A percentile compares a stretch with the other conserved stretches of the same genome.
Evolutionary conservation across 805 yeast species (phyloP).

Genomic region (Spathaspora hagerdaliae): DNA sequence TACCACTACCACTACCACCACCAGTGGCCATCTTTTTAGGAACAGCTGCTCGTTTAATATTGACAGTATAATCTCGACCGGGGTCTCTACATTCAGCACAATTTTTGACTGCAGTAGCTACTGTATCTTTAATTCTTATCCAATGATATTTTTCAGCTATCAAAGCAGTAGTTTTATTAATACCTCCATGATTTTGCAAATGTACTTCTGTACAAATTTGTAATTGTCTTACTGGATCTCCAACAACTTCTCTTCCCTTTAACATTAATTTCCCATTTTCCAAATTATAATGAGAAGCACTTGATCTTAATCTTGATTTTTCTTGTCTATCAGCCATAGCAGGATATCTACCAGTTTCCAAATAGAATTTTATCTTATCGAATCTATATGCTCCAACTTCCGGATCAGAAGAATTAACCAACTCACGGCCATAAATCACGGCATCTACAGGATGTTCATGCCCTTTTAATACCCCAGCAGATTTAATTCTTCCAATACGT

Average conservation of each 20-base stretch:
- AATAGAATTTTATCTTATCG: slow-evolving; percentile 71
- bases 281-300: slow-evolving; percentile 72
- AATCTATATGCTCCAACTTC: slow-evolving; percentile 56
- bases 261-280: slow-evolving; percentile 69
- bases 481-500: slow-evolving; percentile 72
- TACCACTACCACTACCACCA: slow-evolving; percentile 3
- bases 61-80: slow-evolving; percentile 12
- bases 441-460: slow-evolving; percentile 85
- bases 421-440: slow-evolving; percentile 75
- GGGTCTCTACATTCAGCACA: slow-evolving; percentile 72
- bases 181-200: slow-evolving; percentile 72
- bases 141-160: slow-evolving; percentile 84
- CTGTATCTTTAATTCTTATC: slow-evolving; percentile 88
- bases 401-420: slow-evolving; percentile 53
- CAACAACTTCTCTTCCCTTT: slow-evolving; percentile 79
- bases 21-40: slow-evolving; percentile 15
- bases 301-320: slow-evolving; percentile 78
- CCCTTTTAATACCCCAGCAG: slow-evolving; percentile 87
- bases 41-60: slow-evolving; percentile 10
- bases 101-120: slow-evolving; percentile 67
- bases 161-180: slow-evolving; percentile 77
- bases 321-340: slow-evolving; percentile 77
- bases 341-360: slow-evolving; percentile 85
- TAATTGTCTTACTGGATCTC: slow-evolving; percentile 69
- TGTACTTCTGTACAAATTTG: slow-evolving; percentile 74